Percentiles rank a stretch among this genome's conserved stretches.
Evolutionary conservation across 768 basidiomycete genomes (phyloP).

Genomic region (Mycena crocata): DNA sequence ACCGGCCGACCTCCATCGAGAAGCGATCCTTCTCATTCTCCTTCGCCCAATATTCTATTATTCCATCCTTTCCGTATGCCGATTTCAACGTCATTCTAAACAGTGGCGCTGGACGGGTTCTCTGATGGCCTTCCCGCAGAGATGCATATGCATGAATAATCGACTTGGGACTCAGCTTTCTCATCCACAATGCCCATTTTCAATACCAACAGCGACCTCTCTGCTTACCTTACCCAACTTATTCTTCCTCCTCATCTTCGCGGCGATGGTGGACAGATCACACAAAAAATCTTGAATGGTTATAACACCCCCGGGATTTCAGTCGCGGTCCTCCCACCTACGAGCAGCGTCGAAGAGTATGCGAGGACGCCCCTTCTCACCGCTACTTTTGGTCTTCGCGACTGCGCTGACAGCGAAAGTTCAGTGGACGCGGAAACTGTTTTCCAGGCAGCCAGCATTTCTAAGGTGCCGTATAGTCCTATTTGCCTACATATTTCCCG

Average conservation of each 20-base stretch:
- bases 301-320: conserved; percentile 24
- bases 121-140: no score
- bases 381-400: conserved; percentile 14
- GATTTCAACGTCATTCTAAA: no score
- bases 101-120: no score
- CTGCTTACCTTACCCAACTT: conserved; percentile 14
- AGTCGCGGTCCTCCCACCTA: conserved; percentile 24
- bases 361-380: conserved; percentile 7
- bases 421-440: conserved; percentile 11
- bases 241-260: conserved; percentile 16
- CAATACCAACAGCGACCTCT: conserved; percentile 11
- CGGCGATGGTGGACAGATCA: background rate
- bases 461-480: no score
- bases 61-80: no score
- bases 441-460: conserved; percentile 27
- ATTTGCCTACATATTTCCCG: no score
- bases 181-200: background rate
- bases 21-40: no score
- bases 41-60: no score
- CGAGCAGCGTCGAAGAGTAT: conserved; percentile 14
- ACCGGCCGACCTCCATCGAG: no score
- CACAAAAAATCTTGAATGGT: conserved; percentile 15
- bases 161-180: no score
- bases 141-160: no score
- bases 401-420: conserved; percentile 1